Evolutionary conservation across 768 basidiomycete species (phyloP), one percentile per base, ranked within the genome.

Genomic region (Tulasnella sp.): DNA sequence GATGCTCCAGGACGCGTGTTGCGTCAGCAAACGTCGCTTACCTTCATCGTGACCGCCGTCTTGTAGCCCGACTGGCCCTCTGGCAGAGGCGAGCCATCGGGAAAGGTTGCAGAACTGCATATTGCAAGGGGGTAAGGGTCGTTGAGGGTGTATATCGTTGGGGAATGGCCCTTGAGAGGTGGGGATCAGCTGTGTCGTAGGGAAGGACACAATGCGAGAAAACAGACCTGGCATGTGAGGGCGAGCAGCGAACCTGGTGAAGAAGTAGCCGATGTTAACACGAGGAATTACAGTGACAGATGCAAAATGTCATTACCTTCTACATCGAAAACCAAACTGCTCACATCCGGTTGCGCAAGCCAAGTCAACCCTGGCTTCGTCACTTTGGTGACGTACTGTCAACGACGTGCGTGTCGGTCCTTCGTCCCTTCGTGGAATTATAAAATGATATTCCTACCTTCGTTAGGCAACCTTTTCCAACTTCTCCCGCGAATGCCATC

Each of bases 141-240:
- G 18, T 77, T 23, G 67, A 72, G 44, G 42, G 77, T 73, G 48
- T 77, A 77, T 15, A 72, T 32, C 15, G 70, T 77, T n/a, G 77
- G 77, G 16, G 23, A 32, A 20, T 77, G 77, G 9, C 46, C 44
- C 77, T 77, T 44, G 5, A 9, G 13, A 16, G 11, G 32, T 16
- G 9, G 23, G 51, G 20, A 5, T n/a, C 23, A 51, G 51, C 23
- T 7, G 51, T 51, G 10, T 4, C 29, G 37, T 35, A 29, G 40
- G 10, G 37, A 35, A 35, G 35, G 70, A 15, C 3, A 40, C 26
- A 15, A 2, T 29, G 26, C 0, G 5, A 5, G 39, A n/a, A 15
- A 29, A 32, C 77, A 9, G 39, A 77, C 70, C 29, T 40, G 67
- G n/a, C 40, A 77, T n/a, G 70, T 72, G 18, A 72, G n/a, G n/a